phyloP scores from a whole-genome alignment of 495 filamentous ascomycete genomes.

The Penicillium samsonianum region DNA sequence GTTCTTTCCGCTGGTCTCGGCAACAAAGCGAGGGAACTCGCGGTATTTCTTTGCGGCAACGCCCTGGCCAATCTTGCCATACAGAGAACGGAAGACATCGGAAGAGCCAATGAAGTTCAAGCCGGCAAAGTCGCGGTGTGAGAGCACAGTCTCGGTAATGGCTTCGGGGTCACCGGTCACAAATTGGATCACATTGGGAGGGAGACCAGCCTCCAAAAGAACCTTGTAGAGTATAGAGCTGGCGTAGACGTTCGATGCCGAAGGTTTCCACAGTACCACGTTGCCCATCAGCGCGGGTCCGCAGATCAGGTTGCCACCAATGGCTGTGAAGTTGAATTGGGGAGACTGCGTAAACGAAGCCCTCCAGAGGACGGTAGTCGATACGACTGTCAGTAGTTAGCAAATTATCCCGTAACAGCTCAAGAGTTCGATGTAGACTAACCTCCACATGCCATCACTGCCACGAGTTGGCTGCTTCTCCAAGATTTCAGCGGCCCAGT shows the following conservation, averaged over 20 bases:
- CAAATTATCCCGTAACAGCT: neutral
- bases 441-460: conserved; percentile 69
- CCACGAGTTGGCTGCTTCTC: conserved; percentile 67
- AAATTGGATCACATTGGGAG: conserved; percentile 79
- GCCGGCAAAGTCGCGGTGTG: conserved; percentile 69
- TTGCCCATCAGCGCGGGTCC: conserved; percentile 79
- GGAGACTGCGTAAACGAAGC: conserved; percentile 82
- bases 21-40: conserved; percentile 78
- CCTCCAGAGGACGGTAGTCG: conserved; percentile 82
- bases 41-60: conserved; percentile 68
- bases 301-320: conserved; percentile 75
- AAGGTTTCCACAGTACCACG: conserved; percentile 88
- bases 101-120: conserved; percentile 84
- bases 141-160: conserved; percentile 68
- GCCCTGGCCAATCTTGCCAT: conserved; percentile 67
- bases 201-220: conserved; percentile 83
- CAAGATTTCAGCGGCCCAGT: conserved; percentile 74
- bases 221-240: conserved; percentile 79
- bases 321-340: conserved; percentile 92
- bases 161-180: conserved; percentile 75
- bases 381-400: conserved; percentile 46
- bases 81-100: conserved; percentile 75
- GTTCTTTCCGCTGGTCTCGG: conserved; percentile 90
- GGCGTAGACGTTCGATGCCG: conserved; percentile 71
- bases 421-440: conserved; percentile 4